Conservation (phyloP, 192 early-diverging fungal species). For the Entomortierella parvispora region DNA sequence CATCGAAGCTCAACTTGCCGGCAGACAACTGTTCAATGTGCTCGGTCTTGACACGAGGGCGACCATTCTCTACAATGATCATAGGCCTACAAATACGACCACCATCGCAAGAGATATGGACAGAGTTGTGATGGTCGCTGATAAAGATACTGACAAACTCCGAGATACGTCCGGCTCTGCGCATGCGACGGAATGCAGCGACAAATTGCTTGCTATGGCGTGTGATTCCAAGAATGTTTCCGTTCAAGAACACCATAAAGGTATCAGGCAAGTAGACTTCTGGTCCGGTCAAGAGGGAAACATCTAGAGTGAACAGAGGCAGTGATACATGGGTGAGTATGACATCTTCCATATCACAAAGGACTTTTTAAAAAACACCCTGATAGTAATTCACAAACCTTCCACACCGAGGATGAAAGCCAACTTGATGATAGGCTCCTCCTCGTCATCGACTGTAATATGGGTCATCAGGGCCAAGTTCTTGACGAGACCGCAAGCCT, state of each 20-base stretch:
- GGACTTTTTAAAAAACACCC: neutral
- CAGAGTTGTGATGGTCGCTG: slow-evolving; percentile 81
- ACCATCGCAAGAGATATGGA: slow-evolving; percentile 93
- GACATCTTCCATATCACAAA: neutral
- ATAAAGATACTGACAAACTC: slow-evolving; percentile 92
- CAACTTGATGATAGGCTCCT: slow-evolving; percentile 78
- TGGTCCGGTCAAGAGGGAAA: slow-evolving; percentile 85
- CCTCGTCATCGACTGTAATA: slow-evolving; percentile 95
- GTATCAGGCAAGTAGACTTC: slow-evolving; percentile 85
- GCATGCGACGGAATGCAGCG: slow-evolving; percentile 82
- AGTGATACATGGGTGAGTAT: neutral
- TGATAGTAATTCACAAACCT: slow-evolving; percentile 53
- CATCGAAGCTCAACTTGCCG: slow-evolving; percentile 80
- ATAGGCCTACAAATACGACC: slow-evolving; percentile 96
- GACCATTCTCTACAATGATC: slow-evolving; percentile 91
- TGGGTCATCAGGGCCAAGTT: slow-evolving; percentile 99
- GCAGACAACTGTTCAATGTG: slow-evolving; percentile 68
- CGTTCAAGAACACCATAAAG: slow-evolving; percentile 94
- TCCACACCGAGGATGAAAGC: slow-evolving; percentile 91
- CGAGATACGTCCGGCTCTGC: slow-evolving; percentile 88
- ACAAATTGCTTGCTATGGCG: slow-evolving; percentile 88
- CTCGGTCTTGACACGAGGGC: slow-evolving; percentile 68
- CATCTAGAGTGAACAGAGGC: slow-evolving; percentile 61
- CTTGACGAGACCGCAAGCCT: slow-evolving; percentile 97
- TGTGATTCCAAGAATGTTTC: slow-evolving; percentile 90